phyloP scores from a whole-genome alignment of 129 eudicot species.

The Smallanthus sonchifolius region DNA sequence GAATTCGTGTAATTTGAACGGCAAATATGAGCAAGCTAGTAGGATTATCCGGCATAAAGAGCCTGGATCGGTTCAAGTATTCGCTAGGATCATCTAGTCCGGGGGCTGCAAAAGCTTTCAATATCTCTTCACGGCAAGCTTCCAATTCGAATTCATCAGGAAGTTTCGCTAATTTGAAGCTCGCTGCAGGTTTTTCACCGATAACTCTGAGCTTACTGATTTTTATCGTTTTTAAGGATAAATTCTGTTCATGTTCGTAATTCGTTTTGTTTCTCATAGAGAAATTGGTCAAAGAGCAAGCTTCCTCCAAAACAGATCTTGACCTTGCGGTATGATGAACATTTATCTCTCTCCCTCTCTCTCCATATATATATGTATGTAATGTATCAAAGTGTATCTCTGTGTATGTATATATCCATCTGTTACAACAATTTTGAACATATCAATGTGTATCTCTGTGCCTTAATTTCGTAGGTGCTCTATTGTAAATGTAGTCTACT shows the following conservation, averaged over 20 bases:
- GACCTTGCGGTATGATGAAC: conserved; percentile 68
- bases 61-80: conserved; percentile 64
- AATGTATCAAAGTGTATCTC: not conserved
- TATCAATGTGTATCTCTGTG: not conserved
- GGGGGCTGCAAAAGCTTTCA: conserved; percentile 37
- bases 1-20: conserved; percentile 5
- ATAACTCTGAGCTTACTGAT: not conserved
- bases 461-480: not conserved
- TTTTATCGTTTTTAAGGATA: not conserved
- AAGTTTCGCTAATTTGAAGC: conserved; percentile 82
- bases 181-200: conserved; percentile 61
- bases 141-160: conserved; percentile 62
- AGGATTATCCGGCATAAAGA: conserved; percentile 64
- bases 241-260: not conserved
- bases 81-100: conserved; percentile 40
- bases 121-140: conserved; percentile 48
- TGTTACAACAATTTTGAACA: not conserved
- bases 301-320: conserved; percentile 84
- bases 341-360: conserved; percentile 14
- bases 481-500: not conserved
- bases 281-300: conserved; percentile 94
- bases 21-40: conserved; percentile 53
- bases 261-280: conserved; percentile 45
- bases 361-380: not conserved
- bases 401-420: not conserved